Conservation (phyloP, 345 rosid genomes). For the Eucalyptus erythrocorys region DNA sequence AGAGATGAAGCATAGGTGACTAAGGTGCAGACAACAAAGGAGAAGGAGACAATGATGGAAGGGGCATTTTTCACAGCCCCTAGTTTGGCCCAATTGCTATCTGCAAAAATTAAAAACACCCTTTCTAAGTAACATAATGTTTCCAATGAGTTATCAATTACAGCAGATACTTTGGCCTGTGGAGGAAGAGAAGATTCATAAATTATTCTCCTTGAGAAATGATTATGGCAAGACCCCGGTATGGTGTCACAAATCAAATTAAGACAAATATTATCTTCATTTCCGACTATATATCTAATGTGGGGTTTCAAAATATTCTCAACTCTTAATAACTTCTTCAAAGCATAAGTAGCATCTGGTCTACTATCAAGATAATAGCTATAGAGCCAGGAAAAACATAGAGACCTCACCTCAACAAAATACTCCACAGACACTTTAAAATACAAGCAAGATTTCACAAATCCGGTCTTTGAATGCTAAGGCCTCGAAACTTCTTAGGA, state of each 20-base stretch:
- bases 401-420: background rate
- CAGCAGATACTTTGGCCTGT: background rate
- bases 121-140: no score
- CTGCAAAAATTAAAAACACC: no score
- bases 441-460: background rate
- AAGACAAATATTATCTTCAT: no score
- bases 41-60: no score
- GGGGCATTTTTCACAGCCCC: no score
- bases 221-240: rapidly evolving
- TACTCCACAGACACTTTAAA: background rate
- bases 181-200: background rate
- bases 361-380: background rate
- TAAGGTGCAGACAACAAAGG: no score
- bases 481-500: background rate
- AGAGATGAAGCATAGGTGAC: no score
- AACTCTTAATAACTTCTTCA: no score
- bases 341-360: background rate
- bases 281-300: no score
- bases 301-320: no score
- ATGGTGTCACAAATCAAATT: background rate
- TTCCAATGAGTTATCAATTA: background rate
- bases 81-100: no score
- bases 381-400: background rate
- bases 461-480: background rate
- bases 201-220: background rate